Evolutionary conservation across 805 yeast species (phyloP).

Genomic region (Zygoascus flipseniorum): DNA sequence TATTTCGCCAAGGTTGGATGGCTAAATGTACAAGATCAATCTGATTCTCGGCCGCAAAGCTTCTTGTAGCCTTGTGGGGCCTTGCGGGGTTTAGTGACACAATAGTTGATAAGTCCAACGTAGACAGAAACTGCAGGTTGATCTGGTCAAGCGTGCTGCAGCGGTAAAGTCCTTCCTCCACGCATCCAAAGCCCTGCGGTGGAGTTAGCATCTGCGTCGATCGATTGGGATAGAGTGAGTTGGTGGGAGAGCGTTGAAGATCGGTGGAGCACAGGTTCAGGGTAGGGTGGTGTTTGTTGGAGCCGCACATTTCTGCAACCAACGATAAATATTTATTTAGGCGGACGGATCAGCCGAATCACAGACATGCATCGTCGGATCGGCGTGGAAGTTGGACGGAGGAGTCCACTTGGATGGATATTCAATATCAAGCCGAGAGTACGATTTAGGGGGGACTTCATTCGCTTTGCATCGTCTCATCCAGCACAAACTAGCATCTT

Average conservation of each 20-base stretch:
- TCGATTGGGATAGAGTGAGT: background rate
- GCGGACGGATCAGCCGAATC: too few relatives aligned
- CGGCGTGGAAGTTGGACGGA: background rate
- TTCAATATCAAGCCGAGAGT: too few relatives aligned
- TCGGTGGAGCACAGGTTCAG: background rate
- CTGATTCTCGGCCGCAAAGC: constrained; percentile 44
- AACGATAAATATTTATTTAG: too few relatives aligned
- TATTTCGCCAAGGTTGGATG: constrained; percentile 31
- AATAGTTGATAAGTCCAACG: constrained; percentile 59
- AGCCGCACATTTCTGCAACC: background rate
- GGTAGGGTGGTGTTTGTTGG: background rate
- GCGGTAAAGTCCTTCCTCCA: constrained; percentile 79
- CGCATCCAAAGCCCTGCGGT: constrained; percentile 87
- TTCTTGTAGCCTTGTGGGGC: constrained; percentile 64
- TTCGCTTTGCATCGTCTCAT: background rate
- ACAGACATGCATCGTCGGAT: background rate
- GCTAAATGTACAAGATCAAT: constrained; percentile 30
- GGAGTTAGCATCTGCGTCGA: constrained; percentile 64
- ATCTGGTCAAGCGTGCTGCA: constrained; percentile 65
- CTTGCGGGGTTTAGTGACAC: constrained; percentile 76
- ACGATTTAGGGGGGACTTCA: too few relatives aligned
- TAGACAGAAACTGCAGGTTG: constrained; percentile 68
- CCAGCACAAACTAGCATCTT: background rate
- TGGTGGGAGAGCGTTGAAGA: background rate
- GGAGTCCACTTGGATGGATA: background rate